Evolutionary conservation across 768 basidiomycete species (phyloP).

Genomic region (Leccinum longicurvipes): DNA sequence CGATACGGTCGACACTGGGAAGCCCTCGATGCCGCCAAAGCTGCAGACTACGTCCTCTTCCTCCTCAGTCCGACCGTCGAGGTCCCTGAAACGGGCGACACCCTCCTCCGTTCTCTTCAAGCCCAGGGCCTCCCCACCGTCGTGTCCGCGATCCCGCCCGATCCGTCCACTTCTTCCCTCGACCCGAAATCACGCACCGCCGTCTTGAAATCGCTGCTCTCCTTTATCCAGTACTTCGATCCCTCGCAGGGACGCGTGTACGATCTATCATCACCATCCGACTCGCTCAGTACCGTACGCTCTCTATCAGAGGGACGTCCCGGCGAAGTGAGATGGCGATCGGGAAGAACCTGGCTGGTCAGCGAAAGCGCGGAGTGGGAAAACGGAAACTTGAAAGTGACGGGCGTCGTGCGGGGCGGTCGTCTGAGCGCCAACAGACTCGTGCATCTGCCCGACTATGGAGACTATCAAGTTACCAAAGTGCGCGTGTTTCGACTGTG

Average conservation of each 20-base stretch:
- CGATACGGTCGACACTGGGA: slow-evolving; percentile 70
- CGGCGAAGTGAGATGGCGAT: slow-evolving; percentile 75
- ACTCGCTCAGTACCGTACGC: slow-evolving; percentile 69
- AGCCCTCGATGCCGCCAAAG: slow-evolving; percentile 80
- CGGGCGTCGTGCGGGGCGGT: slow-evolving; percentile 81
- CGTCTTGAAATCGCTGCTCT: slow-evolving; percentile 83
- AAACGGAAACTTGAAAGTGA: slow-evolving; percentile 67
- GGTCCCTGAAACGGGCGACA: slow-evolving; percentile 84
- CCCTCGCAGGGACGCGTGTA: slow-evolving; percentile 76
- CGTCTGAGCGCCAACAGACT: slow-evolving; percentile 76
- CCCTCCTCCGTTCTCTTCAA: slow-evolving; percentile 81
- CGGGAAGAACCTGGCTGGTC: slow-evolving; percentile 67
- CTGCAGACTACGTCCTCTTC: slow-evolving; percentile 88
- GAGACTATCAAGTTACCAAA: slow-evolving; percentile 83
- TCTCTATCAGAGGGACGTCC: slow-evolving; percentile 85
- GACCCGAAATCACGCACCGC: slow-evolving; percentile 63
- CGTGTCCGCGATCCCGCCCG: slow-evolving; percentile 67
- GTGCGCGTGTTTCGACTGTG: slow-evolving; percentile 38
- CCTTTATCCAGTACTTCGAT: slow-evolving; percentile 94
- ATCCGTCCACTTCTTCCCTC: slow-evolving; percentile 35
- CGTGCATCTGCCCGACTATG: slow-evolving; percentile 82
- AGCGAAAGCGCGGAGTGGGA: slow-evolving; percentile 64
- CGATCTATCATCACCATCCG: slow-evolving; percentile 62
- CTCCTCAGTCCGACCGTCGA: slow-evolving; percentile 78
- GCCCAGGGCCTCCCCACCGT: slow-evolving; percentile 87